Evolutionary conservation across 2,329 filamentous ascomycete species (phyloP).

Genomic region (Teratosphaeriaceae sp.): DNA sequence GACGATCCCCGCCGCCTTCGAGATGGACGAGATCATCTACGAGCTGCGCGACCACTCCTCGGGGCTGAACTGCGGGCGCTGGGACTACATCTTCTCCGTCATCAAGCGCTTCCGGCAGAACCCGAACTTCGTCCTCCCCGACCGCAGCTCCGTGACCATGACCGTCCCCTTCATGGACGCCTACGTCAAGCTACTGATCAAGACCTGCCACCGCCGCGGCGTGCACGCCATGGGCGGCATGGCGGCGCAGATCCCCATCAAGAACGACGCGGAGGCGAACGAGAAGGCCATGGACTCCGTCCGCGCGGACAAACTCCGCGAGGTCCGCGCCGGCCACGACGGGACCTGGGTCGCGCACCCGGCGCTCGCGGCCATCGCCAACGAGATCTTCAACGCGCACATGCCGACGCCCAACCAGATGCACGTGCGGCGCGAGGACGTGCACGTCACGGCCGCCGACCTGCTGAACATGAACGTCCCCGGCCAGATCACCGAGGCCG

Average conservation of each 20-base stretch:
- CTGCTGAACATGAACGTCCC: conserved; percentile 98
- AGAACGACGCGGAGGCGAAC: conserved; percentile 85
- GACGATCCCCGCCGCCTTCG: conserved; percentile 94
- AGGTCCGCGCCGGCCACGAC: conserved; percentile 92
- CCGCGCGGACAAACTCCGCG: conserved; percentile 89
- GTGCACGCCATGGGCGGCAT: conserved; percentile 99
- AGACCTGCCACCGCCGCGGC: conserved; percentile 92
- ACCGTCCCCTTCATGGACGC: conserved; percentile 97
- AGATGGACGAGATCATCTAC: conserved; percentile 99
- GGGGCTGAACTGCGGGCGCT: conserved; percentile 95
- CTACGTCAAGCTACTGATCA: conserved; percentile 94
- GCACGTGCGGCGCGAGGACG: conserved; percentile 83
- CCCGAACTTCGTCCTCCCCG: conserved; percentile 84
- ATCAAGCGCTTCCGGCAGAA: conserved; percentile 99
- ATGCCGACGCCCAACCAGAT: conserved; percentile 99
- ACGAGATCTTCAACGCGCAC: conserved; percentile 92
- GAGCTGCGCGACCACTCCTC: conserved; percentile 95
- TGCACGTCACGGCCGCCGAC: conserved; percentile 78
- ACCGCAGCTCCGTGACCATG: conserved; percentile 90
- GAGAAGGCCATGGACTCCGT: conserved; percentile 91
- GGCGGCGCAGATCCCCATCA: conserved; percentile 98
- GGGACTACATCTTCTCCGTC: conserved; percentile 99
- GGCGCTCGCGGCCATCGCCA: conserved; percentile 78
- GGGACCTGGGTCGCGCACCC: conserved; percentile 98
- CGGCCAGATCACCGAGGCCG: conserved; percentile 83